These are phyloP conservation scores for Kurtzmaniella fragi DNA, from an alignment of 805 yeast species.

Conservation along the genomic window DNA sequence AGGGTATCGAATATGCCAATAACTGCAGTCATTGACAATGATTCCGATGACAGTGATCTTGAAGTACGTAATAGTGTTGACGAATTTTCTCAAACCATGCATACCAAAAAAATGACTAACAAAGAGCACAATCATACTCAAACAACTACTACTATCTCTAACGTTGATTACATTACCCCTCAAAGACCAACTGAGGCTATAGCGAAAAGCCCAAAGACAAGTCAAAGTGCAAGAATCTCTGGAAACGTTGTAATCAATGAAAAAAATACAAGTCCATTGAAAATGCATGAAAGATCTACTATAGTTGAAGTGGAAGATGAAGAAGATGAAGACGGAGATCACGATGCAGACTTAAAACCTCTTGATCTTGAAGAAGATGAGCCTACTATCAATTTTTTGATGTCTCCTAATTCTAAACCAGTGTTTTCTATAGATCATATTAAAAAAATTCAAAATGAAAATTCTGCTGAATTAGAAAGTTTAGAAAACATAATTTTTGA, in stretches of 20 bases:
- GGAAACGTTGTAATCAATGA: conserved; percentile 12
- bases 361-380: conserved; percentile 12
- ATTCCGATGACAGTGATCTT: conserved; percentile 18
- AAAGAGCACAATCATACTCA: conserved; percentile 12
- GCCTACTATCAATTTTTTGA: conserved; percentile 24
- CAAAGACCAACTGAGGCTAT: conserved; percentile 26
- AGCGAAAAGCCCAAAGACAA: conserved; percentile 23
- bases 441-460: conserved; percentile 17
- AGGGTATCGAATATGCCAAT: conserved; percentile 6
- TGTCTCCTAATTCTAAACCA: conserved; percentile 30
- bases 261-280: conserved; percentile 23
- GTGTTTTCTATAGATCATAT: conserved; percentile 24
- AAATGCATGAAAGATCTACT: conserved; percentile 2
- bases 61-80: conserved; percentile 6
- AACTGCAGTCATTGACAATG: conserved; percentile 16
- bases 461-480: conserved; percentile 12
- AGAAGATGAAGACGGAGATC: conserved; percentile 1
- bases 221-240: conserved; percentile 18
- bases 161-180: conserved; percentile 19
- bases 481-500: conserved; percentile 10
- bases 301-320: conserved; percentile 2
- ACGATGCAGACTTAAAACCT: conserved; percentile 2
- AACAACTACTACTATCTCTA: conserved; percentile 11
- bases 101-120: conserved; percentile 1
- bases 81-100: background rate